phyloP scores from a whole-genome alignment of 768 basidiomycete genomes.

The Clathrus columnatus region DNA sequence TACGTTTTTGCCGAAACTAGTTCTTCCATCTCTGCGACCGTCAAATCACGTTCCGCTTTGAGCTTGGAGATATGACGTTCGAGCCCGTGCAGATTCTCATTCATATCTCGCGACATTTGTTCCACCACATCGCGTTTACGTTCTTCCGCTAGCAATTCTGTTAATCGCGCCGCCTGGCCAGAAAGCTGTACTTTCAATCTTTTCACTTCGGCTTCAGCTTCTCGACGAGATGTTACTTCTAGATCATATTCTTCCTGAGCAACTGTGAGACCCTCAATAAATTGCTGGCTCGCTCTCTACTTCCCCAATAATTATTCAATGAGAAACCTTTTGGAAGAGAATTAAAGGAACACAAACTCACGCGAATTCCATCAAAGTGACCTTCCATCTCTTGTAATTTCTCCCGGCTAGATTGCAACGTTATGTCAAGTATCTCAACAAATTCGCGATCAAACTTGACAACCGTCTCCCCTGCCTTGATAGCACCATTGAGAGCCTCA shows the following conservation, averaged over 20 bases:
- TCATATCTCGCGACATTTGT: conserved; percentile 70
- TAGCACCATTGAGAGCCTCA: conserved; percentile 53
- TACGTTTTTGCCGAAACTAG: conserved; percentile 69
- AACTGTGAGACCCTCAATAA: conserved; percentile 84
- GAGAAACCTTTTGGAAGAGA: not conserved
- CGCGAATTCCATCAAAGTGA: conserved; percentile 83
- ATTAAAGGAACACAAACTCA: conserved; percentile 27
- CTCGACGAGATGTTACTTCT: conserved; percentile 78
- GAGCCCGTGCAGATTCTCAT: conserved; percentile 63
- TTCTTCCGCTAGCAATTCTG: conserved; percentile 74
- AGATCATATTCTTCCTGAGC: conserved; percentile 92
- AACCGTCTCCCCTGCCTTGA: conserved; percentile 48
- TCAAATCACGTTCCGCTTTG: conserved; percentile 83
- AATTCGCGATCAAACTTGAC: conserved; percentile 67
- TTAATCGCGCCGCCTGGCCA: conserved; percentile 81
- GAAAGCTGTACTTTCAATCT: conserved; percentile 77
- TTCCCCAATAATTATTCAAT: conserved; percentile 6
- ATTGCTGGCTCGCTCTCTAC: conserved; percentile 89
- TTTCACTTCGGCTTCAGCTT: conserved; percentile 88
- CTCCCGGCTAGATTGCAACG: conserved; percentile 55
- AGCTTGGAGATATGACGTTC: conserved; percentile 83
- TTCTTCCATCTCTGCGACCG: conserved; percentile 90
- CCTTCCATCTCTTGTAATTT: conserved; percentile 58
- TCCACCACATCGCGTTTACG: conserved; percentile 71
- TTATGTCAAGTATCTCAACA: conserved; percentile 57